Conservation (phyloP, 306 rosid genomes). For the Vachellia collinsii region DNA sequence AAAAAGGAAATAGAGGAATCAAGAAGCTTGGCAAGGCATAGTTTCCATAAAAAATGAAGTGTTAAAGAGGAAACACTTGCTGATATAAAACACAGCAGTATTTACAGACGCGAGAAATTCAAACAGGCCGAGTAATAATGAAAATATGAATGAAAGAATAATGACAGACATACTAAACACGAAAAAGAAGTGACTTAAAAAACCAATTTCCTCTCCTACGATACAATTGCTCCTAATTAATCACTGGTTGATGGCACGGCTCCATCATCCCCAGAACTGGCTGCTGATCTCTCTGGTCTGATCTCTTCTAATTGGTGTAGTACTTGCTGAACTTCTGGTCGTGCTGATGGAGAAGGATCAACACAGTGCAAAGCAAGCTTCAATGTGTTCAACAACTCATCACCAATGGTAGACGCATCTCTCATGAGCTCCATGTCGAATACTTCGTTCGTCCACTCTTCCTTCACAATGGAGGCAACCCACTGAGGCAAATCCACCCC, state of each 20-base stretch:
- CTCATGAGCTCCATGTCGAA: slow-evolving; percentile 90
- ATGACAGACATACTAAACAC: slow-evolving; percentile 18
- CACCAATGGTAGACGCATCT: slow-evolving; percentile 71
- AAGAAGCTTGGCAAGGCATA: slow-evolving; percentile 1
- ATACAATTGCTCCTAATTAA: neutral
- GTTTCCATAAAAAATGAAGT: slow-evolving; percentile 32
- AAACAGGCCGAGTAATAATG: slow-evolving; percentile 40
- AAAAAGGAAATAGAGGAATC: neutral
- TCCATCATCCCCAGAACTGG: slow-evolving; percentile 63
- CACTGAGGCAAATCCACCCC: slow-evolving; percentile 95
- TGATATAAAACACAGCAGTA: slow-evolving; percentile 32
- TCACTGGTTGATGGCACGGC: slow-evolving; percentile 47
- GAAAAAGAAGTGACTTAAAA: neutral
- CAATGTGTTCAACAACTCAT: slow-evolving; percentile 78
- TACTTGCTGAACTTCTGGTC: slow-evolving; percentile 76
- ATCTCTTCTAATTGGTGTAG: slow-evolving; percentile 85
- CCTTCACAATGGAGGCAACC: slow-evolving; percentile 97
- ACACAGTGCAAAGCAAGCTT: slow-evolving; percentile 96
- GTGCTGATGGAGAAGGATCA: slow-evolving; percentile 91
- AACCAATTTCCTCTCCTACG: slow-evolving; percentile 7
- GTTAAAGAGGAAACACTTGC: slow-evolving; percentile 43
- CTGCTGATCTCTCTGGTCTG: slow-evolving; percentile 53
- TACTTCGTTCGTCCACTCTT: slow-evolving; percentile 97
- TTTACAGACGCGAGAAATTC: slow-evolving; percentile 44
- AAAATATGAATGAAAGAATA: slow-evolving; percentile 77